Base-by-base conservation (phyloP, 1,139 yeast species). In the Suhomyces bribrorum region DNA sequence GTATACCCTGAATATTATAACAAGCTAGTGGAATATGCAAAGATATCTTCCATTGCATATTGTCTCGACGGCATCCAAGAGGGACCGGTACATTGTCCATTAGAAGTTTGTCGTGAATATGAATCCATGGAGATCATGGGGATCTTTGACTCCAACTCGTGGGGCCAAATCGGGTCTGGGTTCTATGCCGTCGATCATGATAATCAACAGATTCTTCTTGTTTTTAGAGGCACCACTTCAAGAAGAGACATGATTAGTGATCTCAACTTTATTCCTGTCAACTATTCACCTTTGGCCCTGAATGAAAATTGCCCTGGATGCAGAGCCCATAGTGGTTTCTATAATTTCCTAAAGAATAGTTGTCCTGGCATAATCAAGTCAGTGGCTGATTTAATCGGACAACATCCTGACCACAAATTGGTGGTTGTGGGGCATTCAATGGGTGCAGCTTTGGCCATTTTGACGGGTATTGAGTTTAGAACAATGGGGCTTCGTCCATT, bases 341-440 rank as follows among this genome's bases (percentile, higher is more conserved):
- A 61, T 36, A 63, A 69, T 3, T 72, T 76, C 40, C 45, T 70
- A 14, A 57, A 57, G 38, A 69, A 72, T 29, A 64, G 74, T 43
- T 63, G 73, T 29, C 61, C 55, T 8, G 59, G 56, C 12, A 64
- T 71, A 38, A 52, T 67, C 16, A 53, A 54, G 13, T 62, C 64
- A 13, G 62, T 70, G 11, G 59, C 62, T 32, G 49, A 50, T 15
- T 41, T 74, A 44, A 54, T 56, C 42, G 33, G 52, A 2, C 33
- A 56, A 14, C 57, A 72, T 48, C 76, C 80, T 0, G 69, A 69
- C 17, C 82, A 79, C 53, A 57, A 66, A 29, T 46, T 83, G 12
- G 68, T 75, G 4, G 67, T 83, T 2, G 62, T 78, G 2, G 92
- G 92, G 0, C 92, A 84, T 59, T 84, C 92, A 0, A 57, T 84